Conservation (phyloP, 2,329 filamentous ascomycete species). For the Acrodontium crateriforme region DNA sequence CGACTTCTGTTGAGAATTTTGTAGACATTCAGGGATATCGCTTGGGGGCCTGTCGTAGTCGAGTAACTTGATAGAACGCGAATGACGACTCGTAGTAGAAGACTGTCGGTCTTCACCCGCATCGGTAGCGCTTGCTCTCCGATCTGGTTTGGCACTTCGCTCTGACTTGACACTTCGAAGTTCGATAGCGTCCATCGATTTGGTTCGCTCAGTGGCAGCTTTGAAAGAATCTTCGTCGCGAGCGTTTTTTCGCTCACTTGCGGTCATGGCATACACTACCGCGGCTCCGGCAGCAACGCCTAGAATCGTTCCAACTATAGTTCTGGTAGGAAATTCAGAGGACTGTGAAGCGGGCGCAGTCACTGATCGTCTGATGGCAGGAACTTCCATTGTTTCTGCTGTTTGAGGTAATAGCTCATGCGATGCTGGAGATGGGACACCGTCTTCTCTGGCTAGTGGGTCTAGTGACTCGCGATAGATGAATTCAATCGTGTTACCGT, state of each 20-base stretch:
- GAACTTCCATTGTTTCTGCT: slow-evolving; percentile 2
- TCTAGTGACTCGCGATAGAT: slow-evolving; percentile 48
- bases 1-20: slow-evolving; percentile 3
- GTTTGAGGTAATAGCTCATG: background rate
- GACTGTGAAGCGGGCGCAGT: slow-evolving; percentile 8
- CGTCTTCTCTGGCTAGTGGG: too few species aligned
- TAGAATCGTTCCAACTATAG: slow-evolving; percentile 54
- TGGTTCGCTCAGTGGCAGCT: slow-evolving; percentile 1
- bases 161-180: background rate
- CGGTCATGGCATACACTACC: slow-evolving; percentile 60
- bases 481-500: slow-evolving; percentile 74
- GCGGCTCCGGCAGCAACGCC: slow-evolving; percentile 68
- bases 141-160: slow-evolving; percentile 12
- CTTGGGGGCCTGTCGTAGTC: slow-evolving; percentile 12
- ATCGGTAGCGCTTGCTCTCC: slow-evolving; percentile 8
- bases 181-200: slow-evolving; percentile 1
- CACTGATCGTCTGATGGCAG: slow-evolving; percentile 5
- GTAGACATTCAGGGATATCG: slow-evolving; percentile 11
- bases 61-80: slow-evolving; percentile 10
- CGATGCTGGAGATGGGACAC: background rate
- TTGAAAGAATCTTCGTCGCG: slow-evolving; percentile 26
- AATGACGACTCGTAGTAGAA: too few species aligned
- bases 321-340: slow-evolving; percentile 11
- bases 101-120: too few species aligned
- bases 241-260: slow-evolving; percentile 39